Base-by-base conservation (phyloP, 352 stramenopile species). In the Phytophthora capsici region DNA sequence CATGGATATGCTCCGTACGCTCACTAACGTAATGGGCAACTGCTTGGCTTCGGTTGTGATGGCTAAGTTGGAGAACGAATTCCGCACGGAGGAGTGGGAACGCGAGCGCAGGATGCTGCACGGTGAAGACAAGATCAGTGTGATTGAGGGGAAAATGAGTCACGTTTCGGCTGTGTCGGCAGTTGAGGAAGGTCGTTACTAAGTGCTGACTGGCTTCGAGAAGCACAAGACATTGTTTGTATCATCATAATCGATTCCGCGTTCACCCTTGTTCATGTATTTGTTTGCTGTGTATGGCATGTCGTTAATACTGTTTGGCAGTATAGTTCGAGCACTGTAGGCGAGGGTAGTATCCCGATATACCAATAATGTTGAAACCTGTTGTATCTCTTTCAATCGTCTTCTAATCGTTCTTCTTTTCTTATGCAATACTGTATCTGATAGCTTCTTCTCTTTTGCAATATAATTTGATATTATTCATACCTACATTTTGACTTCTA, bases 1-100 rank as follows among this genome's bases (percentile, higher is more conserved):
- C 66, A 83, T 83, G 69, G 79, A 88, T 48, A 86, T 86, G 77
- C 53, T 73, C 0, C 79, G 79, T 16, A 84, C 79, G n/a, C 65
- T 86, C 48, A 83, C 70, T 13, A 88, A 88, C 44, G 74, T 88
- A 2, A 67, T 80, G 44, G 77, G 79, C 23, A 88, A 88, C 66
- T 86, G 77, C 26, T 52, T 88, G 10, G 79, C 79, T 0, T 64
- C 79, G 6, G 69, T 84, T 9, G 68, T 83, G n/a, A 88, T 88
- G 77, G 79, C 79, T 48, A 88, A 88, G 57, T 56, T 84, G 25
- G 79, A 88, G 66, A 78, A 80, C 23, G 77, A 84, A 53, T 88
- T 86, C 65, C 79, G 79, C 34, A 86, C 73, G 25, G 69, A 79
- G 32, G 58, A 74, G 34, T 88, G 79, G 76, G 61, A 84, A 52